phyloP scores from a whole-genome alignment of 805 yeast genomes.

The Saturnispora halmiae region DNA sequence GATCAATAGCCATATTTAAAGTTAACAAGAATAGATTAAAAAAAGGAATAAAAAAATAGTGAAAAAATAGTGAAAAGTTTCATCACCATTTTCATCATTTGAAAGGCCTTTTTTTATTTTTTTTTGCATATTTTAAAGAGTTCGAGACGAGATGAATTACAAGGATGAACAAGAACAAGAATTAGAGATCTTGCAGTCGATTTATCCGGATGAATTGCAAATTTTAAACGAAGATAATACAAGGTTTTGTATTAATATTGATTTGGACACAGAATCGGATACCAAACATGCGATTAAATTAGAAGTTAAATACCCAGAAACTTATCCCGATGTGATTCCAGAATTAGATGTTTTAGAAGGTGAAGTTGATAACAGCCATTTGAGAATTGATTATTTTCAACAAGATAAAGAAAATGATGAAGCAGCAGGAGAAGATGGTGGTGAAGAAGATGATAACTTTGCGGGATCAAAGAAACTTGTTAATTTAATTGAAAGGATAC shows the following conservation, averaged over 20 bases:
- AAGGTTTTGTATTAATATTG: constrained; percentile 49
- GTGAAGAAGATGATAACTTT: constrained; percentile 35
- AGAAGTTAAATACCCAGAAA: constrained; percentile 62
- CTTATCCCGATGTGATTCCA: constrained; percentile 78
- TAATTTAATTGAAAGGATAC: constrained; percentile 48
- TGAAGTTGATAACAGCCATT: constrained; percentile 21
- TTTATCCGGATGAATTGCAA: constrained; percentile 86
- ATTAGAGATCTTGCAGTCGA: constrained; percentile 78
- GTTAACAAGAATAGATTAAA: background rate
- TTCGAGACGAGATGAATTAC: constrained; percentile 20
- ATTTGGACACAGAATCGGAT: constrained; percentile 59
- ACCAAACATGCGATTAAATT: constrained; percentile 48
- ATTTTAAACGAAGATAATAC: constrained; percentile 29
- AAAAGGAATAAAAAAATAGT: background rate
- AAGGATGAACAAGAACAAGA: constrained; percentile 84
- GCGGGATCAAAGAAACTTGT: constrained; percentile 34
- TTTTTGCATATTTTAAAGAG: constrained; percentile 2
- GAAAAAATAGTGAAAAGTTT: background rate
- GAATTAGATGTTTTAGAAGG: constrained; percentile 30
- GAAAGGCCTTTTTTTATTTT: too few species aligned
- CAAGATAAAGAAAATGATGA: constrained; percentile 29
- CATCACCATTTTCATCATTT: background rate
- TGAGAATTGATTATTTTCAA: constrained; percentile 15
- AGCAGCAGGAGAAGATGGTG: constrained; percentile 42
- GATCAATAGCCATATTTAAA: constrained; percentile 5